Evolutionary conservation across 495 filamentous ascomycete species (phyloP).

Genomic region (Recurvomyces mirabilis): DNA sequence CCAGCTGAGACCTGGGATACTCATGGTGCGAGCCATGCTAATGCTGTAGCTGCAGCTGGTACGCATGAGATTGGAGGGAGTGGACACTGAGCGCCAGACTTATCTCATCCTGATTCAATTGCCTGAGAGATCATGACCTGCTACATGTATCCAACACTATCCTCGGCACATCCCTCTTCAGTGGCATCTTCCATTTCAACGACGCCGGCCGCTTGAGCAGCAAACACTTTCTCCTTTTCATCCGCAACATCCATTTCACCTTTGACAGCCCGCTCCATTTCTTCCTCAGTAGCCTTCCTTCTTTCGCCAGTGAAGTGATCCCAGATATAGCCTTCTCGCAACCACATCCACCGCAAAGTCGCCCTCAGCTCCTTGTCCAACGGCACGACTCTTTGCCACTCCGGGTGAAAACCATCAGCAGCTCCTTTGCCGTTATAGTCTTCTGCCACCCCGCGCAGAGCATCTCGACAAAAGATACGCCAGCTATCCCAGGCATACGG

Average conservation of each 20-base stretch:
- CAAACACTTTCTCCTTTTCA: slow-evolving; percentile 14
- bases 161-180: too few species aligned
- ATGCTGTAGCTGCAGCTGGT: too few species aligned
- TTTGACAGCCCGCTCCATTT: slow-evolving; percentile 15
- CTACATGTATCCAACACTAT: too few species aligned
- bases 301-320: slow-evolving; percentile 58
- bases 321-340: slow-evolving; percentile 75
- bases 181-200: too few species aligned
- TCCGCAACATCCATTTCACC: slow-evolving; percentile 18
- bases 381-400: slow-evolving; percentile 83
- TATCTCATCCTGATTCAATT: too few species aligned
- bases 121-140: too few species aligned
- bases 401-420: slow-evolving; percentile 34
- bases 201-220: neutral
- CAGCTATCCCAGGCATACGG: slow-evolving; percentile 84
- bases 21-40: too few species aligned
- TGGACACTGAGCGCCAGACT: too few species aligned
- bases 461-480: slow-evolving; percentile 87
- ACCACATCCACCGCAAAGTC: slow-evolving; percentile 84
- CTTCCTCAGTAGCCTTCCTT: slow-evolving; percentile 24
- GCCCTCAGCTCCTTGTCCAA: slow-evolving; percentile 81
- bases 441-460: slow-evolving; percentile 48
- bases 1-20: too few species aligned
- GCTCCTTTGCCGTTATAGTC: slow-evolving; percentile 48
- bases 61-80: too few species aligned